Conservation (phyloP, 2,329 filamentous ascomycete genomes). For the Didymella pinodella region DNA sequence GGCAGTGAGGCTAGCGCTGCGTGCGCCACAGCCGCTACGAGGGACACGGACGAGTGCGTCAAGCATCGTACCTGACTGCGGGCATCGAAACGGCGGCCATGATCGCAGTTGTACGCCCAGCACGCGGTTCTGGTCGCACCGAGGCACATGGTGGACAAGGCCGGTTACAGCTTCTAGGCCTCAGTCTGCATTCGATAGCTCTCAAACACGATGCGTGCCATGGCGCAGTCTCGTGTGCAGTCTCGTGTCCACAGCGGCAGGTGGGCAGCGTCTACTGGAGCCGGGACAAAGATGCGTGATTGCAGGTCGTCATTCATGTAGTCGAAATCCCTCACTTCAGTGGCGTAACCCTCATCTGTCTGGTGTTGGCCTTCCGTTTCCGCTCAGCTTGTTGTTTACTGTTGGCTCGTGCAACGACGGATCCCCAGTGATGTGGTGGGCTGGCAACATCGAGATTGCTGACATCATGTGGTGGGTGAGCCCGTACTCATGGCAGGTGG, state of each 20-base stretch:
- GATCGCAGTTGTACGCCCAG: constrained; percentile 1
- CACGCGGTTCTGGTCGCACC: neutral
- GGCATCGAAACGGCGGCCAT: constrained; percentile 6
- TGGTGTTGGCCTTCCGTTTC: neutral
- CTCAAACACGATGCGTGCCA: neutral
- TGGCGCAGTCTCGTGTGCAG: neutral
- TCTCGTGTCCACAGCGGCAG: neutral
- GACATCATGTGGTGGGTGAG: neutral
- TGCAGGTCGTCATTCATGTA: neutral
- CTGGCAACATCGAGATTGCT: constrained; percentile 1
- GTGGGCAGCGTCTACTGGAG: neutral
- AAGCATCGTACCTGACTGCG: neutral
- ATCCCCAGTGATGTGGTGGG: neutral
- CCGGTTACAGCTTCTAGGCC: neutral
- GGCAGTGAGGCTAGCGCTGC: neutral
- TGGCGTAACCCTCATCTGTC: neutral
- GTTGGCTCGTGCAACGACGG: neutral
- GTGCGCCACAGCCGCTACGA: neutral
- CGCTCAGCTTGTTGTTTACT: neutral
- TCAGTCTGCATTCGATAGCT: neutral
- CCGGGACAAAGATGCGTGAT: neutral
- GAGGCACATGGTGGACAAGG: neutral
- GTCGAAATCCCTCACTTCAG: neutral
- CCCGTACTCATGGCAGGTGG: neutral
- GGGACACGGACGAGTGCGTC: neutral